These are phyloP conservation scores for Trichothecium roseum DNA, from an alignment of 2,329 filamentous ascomycete species.

Conservation along the genomic window DNA sequence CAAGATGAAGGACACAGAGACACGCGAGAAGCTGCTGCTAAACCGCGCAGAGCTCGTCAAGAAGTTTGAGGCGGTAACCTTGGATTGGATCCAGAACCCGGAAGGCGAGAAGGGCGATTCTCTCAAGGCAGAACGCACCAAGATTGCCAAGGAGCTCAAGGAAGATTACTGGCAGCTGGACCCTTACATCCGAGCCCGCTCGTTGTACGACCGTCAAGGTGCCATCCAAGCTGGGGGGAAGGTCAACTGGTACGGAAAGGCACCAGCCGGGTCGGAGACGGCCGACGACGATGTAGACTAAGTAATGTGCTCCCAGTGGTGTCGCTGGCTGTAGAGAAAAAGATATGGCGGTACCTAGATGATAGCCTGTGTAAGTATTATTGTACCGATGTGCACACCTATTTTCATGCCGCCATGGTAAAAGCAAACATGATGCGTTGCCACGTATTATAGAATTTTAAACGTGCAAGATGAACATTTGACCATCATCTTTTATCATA, in stretches of 20 bases:
- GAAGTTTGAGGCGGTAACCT: slow-evolving; percentile 64
- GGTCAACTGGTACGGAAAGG: slow-evolving; percentile 54
- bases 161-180: slow-evolving; percentile 84
- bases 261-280: slow-evolving; percentile 18
- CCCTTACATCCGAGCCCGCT: slow-evolving; percentile 72
- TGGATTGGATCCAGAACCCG: slow-evolving; percentile 56
- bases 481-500: no score
- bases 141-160: slow-evolving; percentile 52
- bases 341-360: no score
- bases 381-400: no score
- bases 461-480: no score
- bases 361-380: no score
- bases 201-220: slow-evolving; percentile 75
- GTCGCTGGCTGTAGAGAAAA: no score
- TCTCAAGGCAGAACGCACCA: slow-evolving; percentile 46
- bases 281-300: slow-evolving; percentile 36
- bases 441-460: no score
- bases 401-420: no score
- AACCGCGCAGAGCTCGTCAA: slow-evolving; percentile 56
- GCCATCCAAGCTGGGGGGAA: slow-evolving; percentile 57
- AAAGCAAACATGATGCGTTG: no score
- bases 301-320: no score
- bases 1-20: slow-evolving; percentile 54
- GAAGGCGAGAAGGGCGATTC: slow-evolving; percentile 32
- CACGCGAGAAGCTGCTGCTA: slow-evolving; percentile 51